Evolutionary conservation across 2,329 filamentous ascomycete species (phyloP).

Genomic region (Aspergillus clavatus): DNA sequence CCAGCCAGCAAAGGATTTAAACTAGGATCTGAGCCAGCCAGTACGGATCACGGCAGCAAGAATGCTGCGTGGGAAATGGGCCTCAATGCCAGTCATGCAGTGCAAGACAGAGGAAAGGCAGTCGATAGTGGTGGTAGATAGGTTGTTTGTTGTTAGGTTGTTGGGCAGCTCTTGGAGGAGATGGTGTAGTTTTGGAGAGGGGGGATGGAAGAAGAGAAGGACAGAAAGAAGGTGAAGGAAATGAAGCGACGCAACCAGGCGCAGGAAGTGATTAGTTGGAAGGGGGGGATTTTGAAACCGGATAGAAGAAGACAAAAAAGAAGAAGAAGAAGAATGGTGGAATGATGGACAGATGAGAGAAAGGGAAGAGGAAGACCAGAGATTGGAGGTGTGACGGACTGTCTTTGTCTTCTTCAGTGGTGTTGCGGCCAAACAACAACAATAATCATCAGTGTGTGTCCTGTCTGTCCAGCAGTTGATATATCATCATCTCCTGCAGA

Average conservation of each 20-base stretch:
- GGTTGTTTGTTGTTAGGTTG: constrained; percentile 19
- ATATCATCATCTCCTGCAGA: too few relatives aligned
- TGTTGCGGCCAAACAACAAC: too few relatives aligned
- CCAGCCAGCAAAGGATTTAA: constrained; percentile 5
- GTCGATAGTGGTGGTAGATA: too few relatives aligned
- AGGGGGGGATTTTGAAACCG: too few relatives aligned
- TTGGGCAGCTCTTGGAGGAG: constrained; percentile 18
- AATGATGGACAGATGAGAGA: background rate
- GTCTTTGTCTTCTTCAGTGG: too few relatives aligned
- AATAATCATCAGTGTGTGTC: too few relatives aligned
- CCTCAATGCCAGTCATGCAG: constrained; percentile 9
- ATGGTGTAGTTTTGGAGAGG: background rate
- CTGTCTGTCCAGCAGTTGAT: too few relatives aligned
- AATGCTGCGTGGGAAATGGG: constrained; percentile 14
- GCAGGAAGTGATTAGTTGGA: too few relatives aligned
- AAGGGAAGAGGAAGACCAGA: background rate
- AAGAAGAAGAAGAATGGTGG: background rate
- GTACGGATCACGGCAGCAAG: constrained; percentile 23
- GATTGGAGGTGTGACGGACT: background rate
- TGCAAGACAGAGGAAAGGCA: constrained; percentile 7
- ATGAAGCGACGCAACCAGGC: constrained; percentile 1
- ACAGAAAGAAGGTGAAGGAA: constrained; percentile 5
- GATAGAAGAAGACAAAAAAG: constrained; percentile 6
- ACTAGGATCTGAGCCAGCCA: constrained; percentile 17
- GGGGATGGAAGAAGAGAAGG: constrained; percentile 4